Base-by-base conservation (phyloP, 805 yeast species). In the Candida palmyrensis region DNA sequence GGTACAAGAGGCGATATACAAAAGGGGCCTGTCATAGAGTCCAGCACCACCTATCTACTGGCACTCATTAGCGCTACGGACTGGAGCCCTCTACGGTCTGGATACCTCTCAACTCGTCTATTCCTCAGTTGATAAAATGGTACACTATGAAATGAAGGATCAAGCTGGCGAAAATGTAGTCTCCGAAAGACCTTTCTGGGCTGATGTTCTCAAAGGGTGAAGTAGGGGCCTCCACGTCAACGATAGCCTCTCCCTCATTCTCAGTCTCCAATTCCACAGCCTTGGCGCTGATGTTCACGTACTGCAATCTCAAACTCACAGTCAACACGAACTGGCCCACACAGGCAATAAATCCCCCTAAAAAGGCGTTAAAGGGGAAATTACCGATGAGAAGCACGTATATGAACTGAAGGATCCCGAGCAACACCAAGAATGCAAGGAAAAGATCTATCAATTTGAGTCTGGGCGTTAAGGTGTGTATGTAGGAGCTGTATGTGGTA, bases 271-370 rank as follows among this genome's bases (percentile, higher is more conserved):
- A 13, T 8, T 37, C 32, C 6, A 33, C 39, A 5, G 19, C 39
- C 22, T 12, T 28, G n/a, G 23, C 29, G 19, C 16, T 17, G 21
- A 31, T 37, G 18, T 49, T 55, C 22, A 46, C 42, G 29, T 57
- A 67, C 53, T 89, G 97, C 50, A 90, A 71, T 51, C 97, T 72
- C 50, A 92, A 66, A 40, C 84, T 73, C 26, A 84, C 86, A 9
- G 94, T 77, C 42, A 92, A 72, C 17, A 92, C 97, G 56, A 92
- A 92, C 59, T 92, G 97, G 10, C 95, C 97, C 32, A 92, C 97
- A 28, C 97, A 85, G 15, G 87, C 68, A 35, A 82, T 75, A 54
- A 92, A 92, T 1, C 97, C 97, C 14, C 95, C 90, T 39, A 92
- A 70, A 54, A 92, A 92, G 16, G 96, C 97, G 61, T 92, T 92